Percentiles rank a stretch among this genome's conserved stretches.
phyloP scores from a whole-genome alignment of 139 green algal genomes.

The Pleodorina starrii region DNA sequence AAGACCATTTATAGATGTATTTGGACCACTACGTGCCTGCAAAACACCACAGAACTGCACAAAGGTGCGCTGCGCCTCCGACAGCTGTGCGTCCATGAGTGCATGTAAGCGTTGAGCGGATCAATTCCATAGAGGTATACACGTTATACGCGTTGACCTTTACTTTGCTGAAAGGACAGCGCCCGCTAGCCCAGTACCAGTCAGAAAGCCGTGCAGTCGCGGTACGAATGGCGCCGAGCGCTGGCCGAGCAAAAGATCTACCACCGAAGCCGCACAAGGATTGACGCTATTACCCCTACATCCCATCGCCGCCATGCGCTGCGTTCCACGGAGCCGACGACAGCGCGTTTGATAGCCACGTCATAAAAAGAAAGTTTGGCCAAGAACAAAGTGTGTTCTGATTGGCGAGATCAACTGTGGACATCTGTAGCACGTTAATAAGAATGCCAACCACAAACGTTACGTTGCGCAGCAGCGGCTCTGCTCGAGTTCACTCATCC shows the following conservation, averaged over 20 bases:
- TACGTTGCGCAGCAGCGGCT: background rate
- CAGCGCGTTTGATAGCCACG: background rate
- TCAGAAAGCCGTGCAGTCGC: no score
- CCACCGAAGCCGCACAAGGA: no score
- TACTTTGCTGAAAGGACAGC: no score
- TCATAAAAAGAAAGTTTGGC: background rate
- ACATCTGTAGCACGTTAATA: background rate
- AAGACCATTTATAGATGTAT: no score
- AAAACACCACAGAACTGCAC: conserved; percentile 21
- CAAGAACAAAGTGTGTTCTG: background rate
- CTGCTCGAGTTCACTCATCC: background rate
- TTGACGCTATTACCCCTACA: background rate
- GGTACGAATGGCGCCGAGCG: no score
- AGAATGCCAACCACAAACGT: background rate
- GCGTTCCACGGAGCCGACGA: background rate
- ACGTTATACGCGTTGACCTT: no score
- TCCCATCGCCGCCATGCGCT: background rate
- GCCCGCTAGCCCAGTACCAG: no score
- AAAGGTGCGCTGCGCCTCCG: background rate
- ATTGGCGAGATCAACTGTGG: background rate
- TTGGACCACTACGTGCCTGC: no score
- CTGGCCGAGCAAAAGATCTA: no score
- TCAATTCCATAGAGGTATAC: no score
- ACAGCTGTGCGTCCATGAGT: conserved; percentile 33
- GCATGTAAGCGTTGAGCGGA: no score